A percentile compares a stretch with the other conserved stretches of the same genome.
Conservation (phyloP, 2,329 filamentous ascomycete genomes). For the Chrysoporthe austroafricana region DNA sequence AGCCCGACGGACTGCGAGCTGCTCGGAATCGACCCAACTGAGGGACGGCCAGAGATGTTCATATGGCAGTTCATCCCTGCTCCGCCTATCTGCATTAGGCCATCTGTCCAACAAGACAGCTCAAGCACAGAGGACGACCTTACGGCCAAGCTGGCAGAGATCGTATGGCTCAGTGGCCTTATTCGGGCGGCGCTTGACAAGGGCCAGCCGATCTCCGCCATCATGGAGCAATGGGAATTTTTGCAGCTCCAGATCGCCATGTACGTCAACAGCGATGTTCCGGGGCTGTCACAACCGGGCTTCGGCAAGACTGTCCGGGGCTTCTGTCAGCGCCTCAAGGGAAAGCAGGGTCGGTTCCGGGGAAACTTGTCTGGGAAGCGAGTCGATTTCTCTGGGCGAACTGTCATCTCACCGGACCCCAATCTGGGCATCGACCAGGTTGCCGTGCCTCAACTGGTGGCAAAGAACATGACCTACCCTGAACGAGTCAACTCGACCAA, state of each 20-base stretch:
- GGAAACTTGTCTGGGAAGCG: constrained; percentile 97
- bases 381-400: constrained; percentile 96
- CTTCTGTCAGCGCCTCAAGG: constrained; percentile 93
- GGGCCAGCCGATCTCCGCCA: constrained; percentile 81
- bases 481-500: constrained; percentile 87
- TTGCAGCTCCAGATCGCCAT: constrained; percentile 93
- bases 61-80: constrained; percentile 96
- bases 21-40: constrained; percentile 81
- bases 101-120: constrained; percentile 90
- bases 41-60: constrained; percentile 93
- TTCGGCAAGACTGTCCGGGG: constrained; percentile 89
- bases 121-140: constrained; percentile 96
- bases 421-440: constrained; percentile 94
- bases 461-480: constrained; percentile 94
- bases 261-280: constrained; percentile 97
- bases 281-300: constrained; percentile 85
- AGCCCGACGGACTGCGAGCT: constrained; percentile 86
- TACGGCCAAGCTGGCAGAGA: constrained; percentile 95
- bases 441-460: constrained; percentile 87
- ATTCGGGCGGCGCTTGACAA: constrained; percentile 82
- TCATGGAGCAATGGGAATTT: constrained; percentile 99
- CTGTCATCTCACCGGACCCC: constrained; percentile 96
- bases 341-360: constrained; percentile 95
- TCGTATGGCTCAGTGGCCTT: constrained; percentile 87
- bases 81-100: constrained; percentile 90